phyloP scores from a whole-genome alignment of 306 rosid species.

The Hippophae tibetana region DNA sequence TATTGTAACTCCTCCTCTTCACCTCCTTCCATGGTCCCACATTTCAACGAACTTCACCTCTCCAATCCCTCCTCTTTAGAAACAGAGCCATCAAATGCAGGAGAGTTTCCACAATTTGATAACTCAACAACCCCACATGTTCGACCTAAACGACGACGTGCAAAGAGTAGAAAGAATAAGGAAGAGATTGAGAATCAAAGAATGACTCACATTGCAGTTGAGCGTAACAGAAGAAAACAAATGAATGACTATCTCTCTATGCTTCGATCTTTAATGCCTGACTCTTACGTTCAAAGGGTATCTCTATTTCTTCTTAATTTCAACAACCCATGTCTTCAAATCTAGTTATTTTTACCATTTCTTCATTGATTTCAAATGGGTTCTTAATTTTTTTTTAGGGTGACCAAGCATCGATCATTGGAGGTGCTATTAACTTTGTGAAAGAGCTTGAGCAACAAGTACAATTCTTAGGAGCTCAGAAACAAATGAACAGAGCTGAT shows the following conservation, averaged over 20 bases:
- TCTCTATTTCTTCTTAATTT: not conserved
- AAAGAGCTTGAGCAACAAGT: constrained; percentile 82
- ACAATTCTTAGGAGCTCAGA: constrained; percentile 48
- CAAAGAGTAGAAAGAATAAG: constrained; percentile 54
- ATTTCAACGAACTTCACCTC: constrained; percentile 26
- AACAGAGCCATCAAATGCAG: constrained; percentile 7
- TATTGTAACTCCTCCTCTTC: constrained; percentile 24
- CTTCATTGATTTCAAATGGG: not conserved
- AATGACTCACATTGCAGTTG: constrained; percentile 97
- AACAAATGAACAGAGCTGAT: constrained; percentile 13
- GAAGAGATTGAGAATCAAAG: constrained; percentile 94
- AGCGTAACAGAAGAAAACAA: constrained; percentile 84
- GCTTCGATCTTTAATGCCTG: constrained; percentile 82
- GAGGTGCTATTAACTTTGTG: constrained; percentile 85
- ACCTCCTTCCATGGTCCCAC: constrained; percentile 33
- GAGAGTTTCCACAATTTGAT: constrained; percentile 21
- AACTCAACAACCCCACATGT: constrained; percentile 1
- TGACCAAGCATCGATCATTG: constrained; percentile 90
- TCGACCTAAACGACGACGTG: constrained; percentile 66
- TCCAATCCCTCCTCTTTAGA: constrained; percentile 31
- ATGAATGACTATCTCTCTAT: constrained; percentile 93
- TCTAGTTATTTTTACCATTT: not conserved
- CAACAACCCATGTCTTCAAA: not conserved
- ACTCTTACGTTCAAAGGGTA: constrained; percentile 93
- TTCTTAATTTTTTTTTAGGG: constrained; percentile 33